These are phyloP conservation scores for Decorospora gaudefroyi DNA, from an alignment of 2,329 filamentous ascomycete species.

Conservation along the genomic window DNA sequence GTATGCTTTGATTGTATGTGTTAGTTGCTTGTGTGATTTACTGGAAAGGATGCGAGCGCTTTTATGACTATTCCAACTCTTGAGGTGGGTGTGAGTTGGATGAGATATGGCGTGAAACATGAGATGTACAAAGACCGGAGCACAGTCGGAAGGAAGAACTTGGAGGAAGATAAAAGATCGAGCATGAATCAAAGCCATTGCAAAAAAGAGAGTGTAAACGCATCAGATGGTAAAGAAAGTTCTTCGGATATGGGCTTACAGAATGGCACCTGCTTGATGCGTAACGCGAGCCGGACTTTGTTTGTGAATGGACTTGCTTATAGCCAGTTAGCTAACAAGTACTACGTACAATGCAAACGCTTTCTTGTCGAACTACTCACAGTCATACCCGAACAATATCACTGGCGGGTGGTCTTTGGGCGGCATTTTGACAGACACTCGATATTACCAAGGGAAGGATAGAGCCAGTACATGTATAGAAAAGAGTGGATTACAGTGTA, in stretches of 20 bases:
- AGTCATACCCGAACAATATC: constrained; percentile 36
- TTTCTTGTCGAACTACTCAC: constrained; percentile 16
- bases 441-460: rapidly evolving
- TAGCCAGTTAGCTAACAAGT: too few relatives aligned
- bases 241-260: constrained; percentile 20
- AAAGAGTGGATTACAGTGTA: background rate
- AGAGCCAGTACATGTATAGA: background rate
- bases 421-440: constrained; percentile 4
- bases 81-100: background rate
- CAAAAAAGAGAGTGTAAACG: too few relatives aligned
- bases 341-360: too few relatives aligned
- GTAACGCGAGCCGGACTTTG: constrained; percentile 46
- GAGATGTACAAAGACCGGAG: too few relatives aligned
- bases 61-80: too few relatives aligned
- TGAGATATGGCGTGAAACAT: too few relatives aligned
- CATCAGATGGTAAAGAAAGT: background rate
- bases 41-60: too few relatives aligned
- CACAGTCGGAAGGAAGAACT: background rate
- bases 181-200: too few relatives aligned
- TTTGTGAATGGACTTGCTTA: constrained; percentile 43
- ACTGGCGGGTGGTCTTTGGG: constrained; percentile 16
- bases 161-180: too few relatives aligned
- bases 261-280: constrained; percentile 48
- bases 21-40: too few relatives aligned
- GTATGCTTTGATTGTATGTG: constrained; percentile 32